These are phyloP conservation scores for Adansonia gregorii DNA, from an alignment of 441 rosid species.

Conservation along the genomic window DNA sequence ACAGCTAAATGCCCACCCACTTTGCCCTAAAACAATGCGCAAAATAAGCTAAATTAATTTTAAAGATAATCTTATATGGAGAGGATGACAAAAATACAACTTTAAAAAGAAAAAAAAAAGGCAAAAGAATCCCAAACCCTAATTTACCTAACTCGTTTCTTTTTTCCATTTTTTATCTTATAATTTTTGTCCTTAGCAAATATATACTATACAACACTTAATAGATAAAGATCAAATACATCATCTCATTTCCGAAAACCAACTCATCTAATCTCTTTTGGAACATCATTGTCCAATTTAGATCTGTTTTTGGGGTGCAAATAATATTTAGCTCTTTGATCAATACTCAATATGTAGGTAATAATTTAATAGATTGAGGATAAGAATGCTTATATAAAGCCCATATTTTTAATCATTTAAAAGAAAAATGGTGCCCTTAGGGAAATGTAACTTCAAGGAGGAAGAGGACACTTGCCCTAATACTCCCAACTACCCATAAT, in stretches of 20 bases:
- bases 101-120: neutral
- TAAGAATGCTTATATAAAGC: conserved; percentile 13
- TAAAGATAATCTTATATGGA: conserved; percentile 17
- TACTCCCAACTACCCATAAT: too few relatives aligned
- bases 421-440: neutral
- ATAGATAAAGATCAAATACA: conserved; percentile 12
- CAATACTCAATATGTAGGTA: neutral
- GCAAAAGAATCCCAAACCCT: conserved; percentile 16
- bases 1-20: conserved; percentile 32
- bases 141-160: conserved; percentile 17
- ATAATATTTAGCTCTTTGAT: neutral
- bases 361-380: conserved; percentile 19
- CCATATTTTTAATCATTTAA: conserved; percentile 15
- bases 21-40: conserved; percentile 18
- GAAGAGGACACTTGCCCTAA: conserved; percentile 7
- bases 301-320: neutral
- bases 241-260: conserved; percentile 21
- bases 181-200: neutral
- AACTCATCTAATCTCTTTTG: conserved; percentile 26
- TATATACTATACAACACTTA: neutral
- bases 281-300: neutral
- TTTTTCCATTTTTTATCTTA: neutral
- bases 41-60: conserved; percentile 35
- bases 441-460: conserved; percentile 2
- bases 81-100: conserved; percentile 9